phyloP scores from a whole-genome alignment of 306 rosid species.

The Prunus davidiana region DNA sequence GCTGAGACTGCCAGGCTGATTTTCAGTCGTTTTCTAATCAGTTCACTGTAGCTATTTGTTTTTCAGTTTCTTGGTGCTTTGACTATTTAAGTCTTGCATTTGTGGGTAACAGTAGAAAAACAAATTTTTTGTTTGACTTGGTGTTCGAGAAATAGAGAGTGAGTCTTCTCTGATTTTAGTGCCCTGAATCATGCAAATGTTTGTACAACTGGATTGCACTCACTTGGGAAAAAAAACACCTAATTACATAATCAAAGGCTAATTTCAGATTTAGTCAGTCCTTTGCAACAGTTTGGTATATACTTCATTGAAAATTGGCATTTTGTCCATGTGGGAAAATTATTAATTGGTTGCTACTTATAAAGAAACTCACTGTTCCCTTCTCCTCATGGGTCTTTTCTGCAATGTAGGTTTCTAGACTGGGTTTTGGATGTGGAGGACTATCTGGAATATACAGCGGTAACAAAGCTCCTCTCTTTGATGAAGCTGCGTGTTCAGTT shows the following conservation, averaged over 20 bases:
- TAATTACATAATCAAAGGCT: neutral
- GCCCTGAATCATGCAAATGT: neutral
- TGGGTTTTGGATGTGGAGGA: constrained; percentile 89
- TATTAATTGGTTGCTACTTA: neutral
- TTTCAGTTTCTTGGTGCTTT: neutral
- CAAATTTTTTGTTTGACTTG: too few relatives aligned
- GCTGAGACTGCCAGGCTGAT: too few relatives aligned
- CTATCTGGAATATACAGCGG: constrained; percentile 53
- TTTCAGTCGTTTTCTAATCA: too few relatives aligned
- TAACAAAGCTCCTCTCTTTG: constrained; percentile 48
- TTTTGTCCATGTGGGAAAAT: neutral
- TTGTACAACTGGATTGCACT: neutral
- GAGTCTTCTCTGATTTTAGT: neutral
- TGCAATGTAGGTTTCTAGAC: constrained; percentile 60
- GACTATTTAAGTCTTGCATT: neutral
- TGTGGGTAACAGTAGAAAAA: neutral
- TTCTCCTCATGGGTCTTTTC: neutral
- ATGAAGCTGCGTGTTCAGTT: constrained; percentile 59
- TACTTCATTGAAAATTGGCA: neutral
- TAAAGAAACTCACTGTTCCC: neutral
- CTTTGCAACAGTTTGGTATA: neutral
- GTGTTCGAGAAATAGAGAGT: too few relatives aligned
- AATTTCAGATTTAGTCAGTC: neutral
- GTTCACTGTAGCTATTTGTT: neutral
- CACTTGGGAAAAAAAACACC: neutral